Conservation (phyloP, 2,329 filamentous ascomycete genomes). For the Alternaria panax region DNA sequence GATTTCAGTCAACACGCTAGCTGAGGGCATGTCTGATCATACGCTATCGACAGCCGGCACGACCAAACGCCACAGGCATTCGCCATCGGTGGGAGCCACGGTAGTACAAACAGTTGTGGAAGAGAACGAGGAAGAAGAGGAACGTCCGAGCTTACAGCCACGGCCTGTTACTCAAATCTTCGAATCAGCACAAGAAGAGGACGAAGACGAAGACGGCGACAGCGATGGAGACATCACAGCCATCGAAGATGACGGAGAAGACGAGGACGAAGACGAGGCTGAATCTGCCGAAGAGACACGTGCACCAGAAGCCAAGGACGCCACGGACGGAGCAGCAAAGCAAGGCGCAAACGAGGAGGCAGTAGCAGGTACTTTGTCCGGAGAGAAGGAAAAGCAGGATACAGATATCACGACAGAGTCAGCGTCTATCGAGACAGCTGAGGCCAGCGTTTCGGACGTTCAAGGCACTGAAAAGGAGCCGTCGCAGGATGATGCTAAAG, state of each 20-base stretch:
- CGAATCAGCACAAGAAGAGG: constrained; percentile 22
- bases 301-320: constrained; percentile 13
- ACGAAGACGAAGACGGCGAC: constrained; percentile 12
- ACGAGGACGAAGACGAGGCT: constrained; percentile 19
- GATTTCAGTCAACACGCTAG: constrained; percentile 28
- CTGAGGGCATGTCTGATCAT: constrained; percentile 46
- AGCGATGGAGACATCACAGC: constrained; percentile 18
- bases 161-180: constrained; percentile 29
- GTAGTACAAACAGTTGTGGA: constrained; percentile 83
- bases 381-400: constrained; percentile 16
- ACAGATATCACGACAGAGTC: constrained; percentile 13
- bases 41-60: constrained; percentile 68
- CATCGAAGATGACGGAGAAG: constrained; percentile 26
- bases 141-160: constrained; percentile 18
- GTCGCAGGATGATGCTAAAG: constrained; percentile 6
- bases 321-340: constrained; percentile 26
- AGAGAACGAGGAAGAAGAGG: constrained; percentile 75
- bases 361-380: constrained; percentile 17
- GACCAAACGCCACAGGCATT: constrained; percentile 83
- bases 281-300: constrained; percentile 31
- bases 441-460: constrained; percentile 5
- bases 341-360: constrained; percentile 26
- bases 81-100: constrained; percentile 75
- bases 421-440: constrained; percentile 1
- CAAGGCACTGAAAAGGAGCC: constrained; percentile 7